These are phyloP conservation scores for Keithomyces neogunnii DNA, from an alignment of 2,329 filamentous ascomycete genomes.

Conservation along the genomic window DNA sequence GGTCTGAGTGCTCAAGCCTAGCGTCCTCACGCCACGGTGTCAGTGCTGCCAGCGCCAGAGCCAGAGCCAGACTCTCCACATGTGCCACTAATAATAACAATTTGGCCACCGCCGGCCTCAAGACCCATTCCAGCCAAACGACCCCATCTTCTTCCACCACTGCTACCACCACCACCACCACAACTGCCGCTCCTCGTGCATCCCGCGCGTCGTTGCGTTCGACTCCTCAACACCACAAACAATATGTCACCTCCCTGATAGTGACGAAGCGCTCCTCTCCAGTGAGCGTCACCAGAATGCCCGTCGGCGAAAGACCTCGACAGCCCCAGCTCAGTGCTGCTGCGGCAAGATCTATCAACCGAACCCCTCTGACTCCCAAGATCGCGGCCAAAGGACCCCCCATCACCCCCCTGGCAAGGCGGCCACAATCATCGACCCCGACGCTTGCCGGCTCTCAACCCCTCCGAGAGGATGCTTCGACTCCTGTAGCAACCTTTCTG, in stretches of 20 bases:
- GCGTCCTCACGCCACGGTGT: neutral
- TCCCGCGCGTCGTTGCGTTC: conserved; percentile 1
- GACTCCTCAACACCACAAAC: conserved; percentile 1
- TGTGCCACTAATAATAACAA: neutral
- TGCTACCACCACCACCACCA: neutral
- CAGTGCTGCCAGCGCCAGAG: neutral
- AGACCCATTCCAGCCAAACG: no score
- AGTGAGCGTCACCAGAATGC: conserved; percentile 21
- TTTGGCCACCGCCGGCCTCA: neutral
- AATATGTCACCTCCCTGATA: conserved; percentile 2
- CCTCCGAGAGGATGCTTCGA: conserved; percentile 40
- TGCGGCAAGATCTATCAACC: conserved; percentile 43
- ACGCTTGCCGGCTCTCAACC: conserved; percentile 12
- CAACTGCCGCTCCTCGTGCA: neutral
- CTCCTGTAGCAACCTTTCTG: conserved; percentile 47
- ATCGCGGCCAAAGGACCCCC: conserved; percentile 36
- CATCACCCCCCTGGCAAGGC: conserved; percentile 31
- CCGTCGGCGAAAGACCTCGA: conserved; percentile 50
- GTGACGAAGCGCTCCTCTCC: conserved; percentile 3
- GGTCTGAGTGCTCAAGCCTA: neutral
- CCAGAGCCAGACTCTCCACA: neutral
- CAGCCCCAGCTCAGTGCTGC: conserved; percentile 61
- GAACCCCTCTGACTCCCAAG: conserved; percentile 46
- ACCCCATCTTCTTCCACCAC: no score
- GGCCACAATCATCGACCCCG: conserved; percentile 15